phyloP scores from a whole-genome alignment of 805 yeast genomes.

The Yamadazyma laniorum region DNA sequence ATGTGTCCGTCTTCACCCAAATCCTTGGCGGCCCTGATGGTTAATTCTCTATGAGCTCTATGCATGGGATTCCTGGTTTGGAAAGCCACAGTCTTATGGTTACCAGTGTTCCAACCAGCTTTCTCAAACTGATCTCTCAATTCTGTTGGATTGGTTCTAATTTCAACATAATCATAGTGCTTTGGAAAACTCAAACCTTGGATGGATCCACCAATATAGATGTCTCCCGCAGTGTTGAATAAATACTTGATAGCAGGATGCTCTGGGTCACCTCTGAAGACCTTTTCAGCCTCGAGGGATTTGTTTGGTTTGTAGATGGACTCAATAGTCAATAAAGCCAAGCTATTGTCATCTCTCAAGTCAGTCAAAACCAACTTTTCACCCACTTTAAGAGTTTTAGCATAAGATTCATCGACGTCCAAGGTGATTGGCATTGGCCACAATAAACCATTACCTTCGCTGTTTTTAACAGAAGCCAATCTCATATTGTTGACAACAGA shows the following conservation, averaged over 20 bases:
- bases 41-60: slow-evolving; percentile 94
- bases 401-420: slow-evolving; percentile 60
- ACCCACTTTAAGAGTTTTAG: slow-evolving; percentile 44
- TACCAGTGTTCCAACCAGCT: slow-evolving; percentile 76
- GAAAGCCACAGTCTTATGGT: slow-evolving; percentile 80
- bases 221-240: slow-evolving; percentile 70
- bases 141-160: slow-evolving; percentile 88
- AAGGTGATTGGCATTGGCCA: slow-evolving; percentile 94
- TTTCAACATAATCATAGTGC: slow-evolving; percentile 86
- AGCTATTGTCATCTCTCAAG: slow-evolving; percentile 72
- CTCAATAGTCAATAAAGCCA: slow-evolving; percentile 78
- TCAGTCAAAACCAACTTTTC: slow-evolving; percentile 74
- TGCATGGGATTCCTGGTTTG: slow-evolving; percentile 99
- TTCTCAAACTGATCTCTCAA: slow-evolving; percentile 78
- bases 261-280: slow-evolving; percentile 94
- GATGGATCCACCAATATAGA: slow-evolving; percentile 82
- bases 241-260: slow-evolving; percentile 89
- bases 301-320: slow-evolving; percentile 85
- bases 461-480: slow-evolving; percentile 46
- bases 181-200: slow-evolving; percentile 82
- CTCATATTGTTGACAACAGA: slow-evolving; percentile 70
- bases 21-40: slow-evolving; percentile 95
- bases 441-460: slow-evolving; percentile 55
- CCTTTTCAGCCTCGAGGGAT: slow-evolving; percentile 73
- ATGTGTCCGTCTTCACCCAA: slow-evolving; percentile 73